Evolutionary conservation across 352 stramenopile species (phyloP).

Genomic region (Aphanomyces invadans): DNA sequence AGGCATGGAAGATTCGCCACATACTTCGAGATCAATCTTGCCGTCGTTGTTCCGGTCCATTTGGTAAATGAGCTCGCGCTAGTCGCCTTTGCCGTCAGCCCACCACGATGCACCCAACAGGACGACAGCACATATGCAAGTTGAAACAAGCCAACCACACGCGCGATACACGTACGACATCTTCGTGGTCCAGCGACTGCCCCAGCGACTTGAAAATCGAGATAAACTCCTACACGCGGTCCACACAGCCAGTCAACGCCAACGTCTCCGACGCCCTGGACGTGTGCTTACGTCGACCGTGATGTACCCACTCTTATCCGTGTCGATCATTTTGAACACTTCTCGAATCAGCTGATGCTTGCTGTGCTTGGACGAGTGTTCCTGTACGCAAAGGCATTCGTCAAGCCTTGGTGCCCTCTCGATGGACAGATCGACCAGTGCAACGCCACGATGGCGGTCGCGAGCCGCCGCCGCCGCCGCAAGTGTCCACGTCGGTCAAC

Average conservation of each 20-base stretch:
- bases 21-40: constrained; percentile 59
- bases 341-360: constrained; percentile 58
- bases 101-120: too few species aligned
- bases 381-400: neutral
- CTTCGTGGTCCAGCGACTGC: constrained; percentile 60
- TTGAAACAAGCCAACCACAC: neutral
- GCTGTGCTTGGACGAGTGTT: constrained; percentile 27
- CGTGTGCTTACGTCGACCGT: constrained; percentile 38
- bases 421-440: too few species aligned
- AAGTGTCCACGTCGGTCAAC: too few species aligned
- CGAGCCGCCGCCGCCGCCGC: too few species aligned
- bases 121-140: too few species aligned
- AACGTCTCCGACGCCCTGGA: too few species aligned
- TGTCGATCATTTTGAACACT: constrained; percentile 67
- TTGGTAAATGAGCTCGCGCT: constrained; percentile 57
- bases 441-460: too few species aligned
- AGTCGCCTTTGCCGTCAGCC: too few species aligned
- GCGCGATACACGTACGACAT: constrained; percentile 31
- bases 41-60: constrained; percentile 67
- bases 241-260: too few species aligned
- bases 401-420: too few species aligned
- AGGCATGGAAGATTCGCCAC: neutral
- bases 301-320: constrained; percentile 50
- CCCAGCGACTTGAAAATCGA: constrained; percentile 60
- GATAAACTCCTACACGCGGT: constrained; percentile 41